Conservation (phyloP, 805 yeast species). For the Candida michaelii region DNA sequence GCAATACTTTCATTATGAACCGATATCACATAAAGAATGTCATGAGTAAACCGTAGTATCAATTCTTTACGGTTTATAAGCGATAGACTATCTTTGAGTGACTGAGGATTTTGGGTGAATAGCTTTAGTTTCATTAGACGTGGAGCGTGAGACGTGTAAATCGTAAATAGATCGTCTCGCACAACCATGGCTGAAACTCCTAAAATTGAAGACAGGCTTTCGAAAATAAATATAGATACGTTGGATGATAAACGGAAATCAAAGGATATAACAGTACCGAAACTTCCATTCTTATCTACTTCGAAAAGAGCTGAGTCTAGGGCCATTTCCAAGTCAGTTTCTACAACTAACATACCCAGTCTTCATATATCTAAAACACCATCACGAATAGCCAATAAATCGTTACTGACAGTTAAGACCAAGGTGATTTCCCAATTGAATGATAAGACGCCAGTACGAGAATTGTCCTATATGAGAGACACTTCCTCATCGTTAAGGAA, state of each 20-base stretch:
- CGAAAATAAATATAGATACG: conserved; percentile 10
- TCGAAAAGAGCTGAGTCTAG: conserved; percentile 18
- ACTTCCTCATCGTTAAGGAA: conserved; percentile 38
- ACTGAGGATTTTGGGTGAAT: conserved; percentile 6
- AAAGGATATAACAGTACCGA: conserved; percentile 10
- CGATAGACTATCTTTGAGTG: conserved; percentile 11
- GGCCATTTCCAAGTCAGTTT: conserved; percentile 9
- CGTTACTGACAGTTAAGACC: conserved; percentile 9
- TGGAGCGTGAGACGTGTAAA: neutral
- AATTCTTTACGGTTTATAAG: conserved; percentile 27
- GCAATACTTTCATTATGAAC: conserved; percentile 35
- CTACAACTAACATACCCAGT: conserved; percentile 9
- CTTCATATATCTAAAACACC: conserved; percentile 14
- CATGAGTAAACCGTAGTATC: conserved; percentile 54
- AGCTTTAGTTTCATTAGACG: conserved; percentile 14
- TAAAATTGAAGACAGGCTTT: conserved; percentile 13
- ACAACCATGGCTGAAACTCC: neutral
- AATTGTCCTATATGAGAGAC: conserved; percentile 40
- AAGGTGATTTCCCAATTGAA: conserved; percentile 2
- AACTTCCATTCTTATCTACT: conserved; percentile 14
- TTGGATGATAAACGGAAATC: conserved; percentile 1
- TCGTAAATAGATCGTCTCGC: neutral
- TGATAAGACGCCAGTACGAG: conserved; percentile 12
- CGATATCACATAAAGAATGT: conserved; percentile 51
- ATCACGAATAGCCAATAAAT: conserved; percentile 4